These are phyloP conservation scores for Saccharomycopsis guyanensis DNA, from an alignment of 805 yeast genomes.

Conservation along the genomic window DNA sequence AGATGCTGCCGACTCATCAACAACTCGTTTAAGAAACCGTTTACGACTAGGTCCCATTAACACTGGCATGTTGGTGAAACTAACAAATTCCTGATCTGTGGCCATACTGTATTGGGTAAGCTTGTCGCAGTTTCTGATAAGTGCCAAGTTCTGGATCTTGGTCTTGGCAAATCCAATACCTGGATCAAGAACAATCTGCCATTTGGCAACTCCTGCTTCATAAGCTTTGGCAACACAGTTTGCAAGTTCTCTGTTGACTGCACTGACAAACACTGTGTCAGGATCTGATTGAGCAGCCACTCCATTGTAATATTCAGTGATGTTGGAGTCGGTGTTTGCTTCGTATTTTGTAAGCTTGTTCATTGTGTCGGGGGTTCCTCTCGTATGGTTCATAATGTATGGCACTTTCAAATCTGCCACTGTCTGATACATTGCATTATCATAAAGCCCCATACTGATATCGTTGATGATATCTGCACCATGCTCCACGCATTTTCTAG, in stretches of 20 bases:
- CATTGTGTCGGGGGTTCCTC: constrained; percentile 82
- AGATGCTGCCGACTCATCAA: constrained; percentile 20
- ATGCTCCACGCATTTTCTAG: constrained; percentile 52
- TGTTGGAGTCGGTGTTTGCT: constrained; percentile 30
- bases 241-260: constrained; percentile 60
- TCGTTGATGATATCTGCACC: constrained; percentile 95
- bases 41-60: constrained; percentile 87
- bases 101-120: constrained; percentile 41
- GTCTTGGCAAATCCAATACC: constrained; percentile 96
- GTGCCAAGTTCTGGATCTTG: constrained; percentile 55
- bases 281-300: constrained; percentile 24
- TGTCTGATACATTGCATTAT: constrained; percentile 55
- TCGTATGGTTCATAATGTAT: constrained; percentile 72
- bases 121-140: constrained; percentile 44
- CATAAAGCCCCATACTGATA: constrained; percentile 80
- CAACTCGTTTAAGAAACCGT: constrained; percentile 43
- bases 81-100: neutral
- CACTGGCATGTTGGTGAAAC: constrained; percentile 42
- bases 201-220: constrained; percentile 59
- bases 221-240: constrained; percentile 49
- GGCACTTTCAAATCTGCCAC: constrained; percentile 63
- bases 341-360: constrained; percentile 46
- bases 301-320: constrained; percentile 30
- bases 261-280: constrained; percentile 38
- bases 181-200: constrained; percentile 92